Percentiles rank a stretch among this genome's conserved stretches.
These are phyloP conservation scores for Musa acuminata DNA, from an alignment of 176 grass and related monocot genomes.

Conservation along the genomic window DNA sequence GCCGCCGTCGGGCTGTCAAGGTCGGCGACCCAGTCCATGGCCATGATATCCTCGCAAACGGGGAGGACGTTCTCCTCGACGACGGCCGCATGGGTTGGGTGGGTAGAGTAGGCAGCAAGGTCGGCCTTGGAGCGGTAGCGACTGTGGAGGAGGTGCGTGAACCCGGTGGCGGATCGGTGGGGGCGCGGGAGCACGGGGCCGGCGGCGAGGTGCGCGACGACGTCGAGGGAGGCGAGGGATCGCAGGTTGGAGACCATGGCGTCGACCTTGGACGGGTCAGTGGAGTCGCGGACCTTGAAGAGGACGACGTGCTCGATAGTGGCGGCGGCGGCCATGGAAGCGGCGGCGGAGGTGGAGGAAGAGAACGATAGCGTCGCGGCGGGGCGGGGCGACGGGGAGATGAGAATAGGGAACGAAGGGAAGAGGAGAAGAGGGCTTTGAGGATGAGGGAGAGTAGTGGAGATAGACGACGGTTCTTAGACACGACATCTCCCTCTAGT, in stretches of 20 bases:
- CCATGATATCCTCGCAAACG: conserved; percentile 56
- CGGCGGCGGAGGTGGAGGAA: conserved; percentile 1
- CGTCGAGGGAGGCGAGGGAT: conserved; percentile 40
- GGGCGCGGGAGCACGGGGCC: conserved; percentile 59
- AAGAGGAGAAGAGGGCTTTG: neutral
- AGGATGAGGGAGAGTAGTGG: neutral
- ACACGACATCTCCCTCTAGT: neutral
- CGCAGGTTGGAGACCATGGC: conserved; percentile 54
- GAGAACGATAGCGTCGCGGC: neutral
- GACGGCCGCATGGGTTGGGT: conserved; percentile 67
- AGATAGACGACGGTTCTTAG: neutral
- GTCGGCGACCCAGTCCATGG: conserved; percentile 63
- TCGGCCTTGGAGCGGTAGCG: conserved; percentile 72
- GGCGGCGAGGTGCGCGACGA: conserved; percentile 55
- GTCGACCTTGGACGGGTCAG: conserved; percentile 36
- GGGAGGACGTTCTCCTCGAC: conserved; percentile 54
- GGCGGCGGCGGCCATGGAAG: conserved; percentile 13
- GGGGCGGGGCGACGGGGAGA: too few species aligned
- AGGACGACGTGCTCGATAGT: conserved; percentile 83
- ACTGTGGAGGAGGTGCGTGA: conserved; percentile 77
- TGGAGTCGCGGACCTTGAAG: conserved; percentile 60
- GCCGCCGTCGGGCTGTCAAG: conserved; percentile 26
- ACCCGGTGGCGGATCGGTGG: conserved; percentile 45
- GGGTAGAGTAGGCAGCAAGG: conserved; percentile 49
- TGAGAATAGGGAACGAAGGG: too few species aligned